Conservation (phyloP, 2,329 filamentous ascomycete species). For the Exophiala oligosperma region DNA sequence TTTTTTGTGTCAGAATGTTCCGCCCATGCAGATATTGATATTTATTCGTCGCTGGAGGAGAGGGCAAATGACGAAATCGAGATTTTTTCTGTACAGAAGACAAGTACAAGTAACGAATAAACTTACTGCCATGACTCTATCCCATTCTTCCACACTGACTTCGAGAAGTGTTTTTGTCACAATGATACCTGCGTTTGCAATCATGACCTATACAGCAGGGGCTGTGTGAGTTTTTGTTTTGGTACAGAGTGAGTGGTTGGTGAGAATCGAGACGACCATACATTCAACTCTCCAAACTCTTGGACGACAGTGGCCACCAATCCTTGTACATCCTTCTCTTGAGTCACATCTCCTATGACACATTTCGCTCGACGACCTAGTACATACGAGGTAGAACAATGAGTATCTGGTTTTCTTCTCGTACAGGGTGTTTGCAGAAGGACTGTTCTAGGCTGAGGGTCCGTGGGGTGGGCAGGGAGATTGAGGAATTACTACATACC, state of each 20-base stretch:
- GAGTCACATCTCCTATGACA: slow-evolving; percentile 4
- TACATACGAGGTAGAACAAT: not conserved
- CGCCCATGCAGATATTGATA: no score
- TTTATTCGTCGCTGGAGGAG: no score
- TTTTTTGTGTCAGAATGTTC: no score
- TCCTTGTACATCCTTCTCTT: slow-evolving; percentile 2
- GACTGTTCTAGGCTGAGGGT: no score
- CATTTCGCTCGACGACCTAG: not conserved
- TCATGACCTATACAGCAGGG: slow-evolving; percentile 5
- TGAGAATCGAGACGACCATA: not conserved
- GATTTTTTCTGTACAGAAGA: no score
- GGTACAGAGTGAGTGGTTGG: no score
- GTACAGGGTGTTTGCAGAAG: not conserved
- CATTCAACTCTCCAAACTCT: slow-evolving; percentile 9
- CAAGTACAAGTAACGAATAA: not conserved
- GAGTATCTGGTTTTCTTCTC: not conserved
- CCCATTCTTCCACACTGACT: slow-evolving; percentile 7
- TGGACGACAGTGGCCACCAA: slow-evolving; percentile 1
- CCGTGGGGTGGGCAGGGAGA: no score
- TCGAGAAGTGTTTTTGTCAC: slow-evolving; percentile 3
- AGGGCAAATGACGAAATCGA: no score
- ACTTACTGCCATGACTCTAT: slow-evolving; percentile 2
- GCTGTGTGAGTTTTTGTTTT: no score
- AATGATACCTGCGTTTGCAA: slow-evolving; percentile 8
- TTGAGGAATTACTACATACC: not conserved